Percentiles rank a stretch among this genome's conserved stretches.
phyloP scores from a whole-genome alignment of 2,329 filamentous ascomycete species.

The Colletotrichum salicis region DNA sequence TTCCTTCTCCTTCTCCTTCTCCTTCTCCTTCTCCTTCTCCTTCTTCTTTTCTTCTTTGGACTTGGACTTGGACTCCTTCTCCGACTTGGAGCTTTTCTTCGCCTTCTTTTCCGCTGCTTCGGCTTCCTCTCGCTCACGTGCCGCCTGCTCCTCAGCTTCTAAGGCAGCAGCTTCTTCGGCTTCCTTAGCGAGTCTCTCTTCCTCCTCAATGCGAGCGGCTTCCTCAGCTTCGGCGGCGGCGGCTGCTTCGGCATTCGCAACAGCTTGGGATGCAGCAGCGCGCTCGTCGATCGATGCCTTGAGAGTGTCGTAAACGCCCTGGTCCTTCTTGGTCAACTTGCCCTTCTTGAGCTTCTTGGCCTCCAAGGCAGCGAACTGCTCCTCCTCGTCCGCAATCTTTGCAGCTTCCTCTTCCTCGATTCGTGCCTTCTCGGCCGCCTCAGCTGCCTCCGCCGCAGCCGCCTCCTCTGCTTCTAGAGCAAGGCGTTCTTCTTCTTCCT shows the following conservation, averaged over 20 bases:
- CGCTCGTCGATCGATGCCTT: conserved; percentile 48
- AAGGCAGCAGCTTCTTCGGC: conserved; percentile 53
- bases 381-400: conserved; percentile 45
- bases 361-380: conserved; percentile 53
- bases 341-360: conserved; percentile 62
- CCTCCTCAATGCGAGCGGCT: conserved; percentile 41
- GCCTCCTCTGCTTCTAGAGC: conserved; percentile 44
- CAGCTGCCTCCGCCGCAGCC: conserved; percentile 41
- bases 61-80: conserved; percentile 48
- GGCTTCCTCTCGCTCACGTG: conserved; percentile 42
- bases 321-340: conserved; percentile 56
- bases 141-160: conserved; percentile 46
- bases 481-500: conserved; percentile 45
- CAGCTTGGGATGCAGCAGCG: conserved; percentile 54
- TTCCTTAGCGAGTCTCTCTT: conserved; percentile 48
- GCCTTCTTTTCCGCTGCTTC: conserved; percentile 51
- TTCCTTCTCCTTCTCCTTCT: conserved; percentile 36
- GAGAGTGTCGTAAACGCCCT: conserved; percentile 55
- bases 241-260: conserved; percentile 44
- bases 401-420: conserved; percentile 40
- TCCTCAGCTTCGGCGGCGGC: conserved; percentile 53
- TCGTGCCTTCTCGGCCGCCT: conserved; percentile 43
- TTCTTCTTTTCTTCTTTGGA: conserved; percentile 47
- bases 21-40: conserved; percentile 45
- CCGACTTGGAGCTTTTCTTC: conserved; percentile 52